Conservation (phyloP, 164 flowering plant genomes). For the Kingdonia uniflora region DNA sequence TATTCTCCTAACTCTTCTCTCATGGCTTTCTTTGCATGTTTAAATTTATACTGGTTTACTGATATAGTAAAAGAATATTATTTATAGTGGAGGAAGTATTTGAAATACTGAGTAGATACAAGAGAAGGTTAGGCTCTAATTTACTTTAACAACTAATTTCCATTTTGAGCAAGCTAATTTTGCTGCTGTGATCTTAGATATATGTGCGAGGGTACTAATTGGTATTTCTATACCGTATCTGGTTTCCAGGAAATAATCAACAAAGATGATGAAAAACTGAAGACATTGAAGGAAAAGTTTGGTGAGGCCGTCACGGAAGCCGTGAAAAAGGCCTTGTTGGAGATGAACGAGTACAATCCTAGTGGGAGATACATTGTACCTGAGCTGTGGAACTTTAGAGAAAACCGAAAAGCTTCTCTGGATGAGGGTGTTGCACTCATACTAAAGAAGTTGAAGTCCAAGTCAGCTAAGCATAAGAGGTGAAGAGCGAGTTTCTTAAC, state of each 20-base stretch:
- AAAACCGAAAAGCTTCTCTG: conserved; percentile 38
- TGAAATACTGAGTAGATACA: too few relatives aligned
- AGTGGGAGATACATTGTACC: conserved; percentile 37
- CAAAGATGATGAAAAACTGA: conserved; percentile 39
- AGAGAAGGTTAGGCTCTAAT: too few relatives aligned
- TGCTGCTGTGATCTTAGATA: too few relatives aligned
- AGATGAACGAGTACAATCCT: conserved; percentile 48
- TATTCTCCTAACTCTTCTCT: conserved; percentile 2
- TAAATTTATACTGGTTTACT: too few relatives aligned
- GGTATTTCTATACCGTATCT: too few relatives aligned
- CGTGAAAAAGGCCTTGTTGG: conserved; percentile 28
- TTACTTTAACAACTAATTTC: too few relatives aligned
- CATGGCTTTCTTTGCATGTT: too few relatives aligned
- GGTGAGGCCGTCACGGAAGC: conserved; percentile 34
- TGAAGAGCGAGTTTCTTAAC: too few relatives aligned
- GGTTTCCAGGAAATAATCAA: conserved; percentile 36
- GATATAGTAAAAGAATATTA: too few relatives aligned
- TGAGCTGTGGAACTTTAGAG: conserved; percentile 46
- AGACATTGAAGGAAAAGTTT: conserved; percentile 22
- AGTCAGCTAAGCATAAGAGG: conserved; percentile 17
- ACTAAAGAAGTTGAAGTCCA: conserved; percentile 24
- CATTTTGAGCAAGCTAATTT: too few relatives aligned
- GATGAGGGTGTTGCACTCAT: conserved; percentile 29
- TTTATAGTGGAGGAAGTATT: too few relatives aligned
- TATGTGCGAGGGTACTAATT: too few relatives aligned